Percentiles rank a stretch among this genome's conserved stretches.
phyloP scores from a whole-genome alignment of 148 eudicot genomes.

The Oxyria digyna region DNA sequence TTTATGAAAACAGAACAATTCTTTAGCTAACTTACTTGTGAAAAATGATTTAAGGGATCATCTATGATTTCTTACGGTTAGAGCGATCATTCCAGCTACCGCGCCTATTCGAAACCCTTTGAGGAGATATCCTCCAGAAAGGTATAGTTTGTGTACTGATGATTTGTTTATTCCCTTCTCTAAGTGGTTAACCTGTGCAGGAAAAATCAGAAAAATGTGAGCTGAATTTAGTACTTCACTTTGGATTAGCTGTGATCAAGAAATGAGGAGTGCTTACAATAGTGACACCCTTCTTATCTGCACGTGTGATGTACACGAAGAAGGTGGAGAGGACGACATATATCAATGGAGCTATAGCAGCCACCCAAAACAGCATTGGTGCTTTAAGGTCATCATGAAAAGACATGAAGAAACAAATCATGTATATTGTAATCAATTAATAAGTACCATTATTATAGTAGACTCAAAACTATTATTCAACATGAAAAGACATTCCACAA shows the following conservation, averaged over 20 bases:
- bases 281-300: conserved; percentile 56
- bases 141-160: conserved; percentile 36
- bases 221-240: background rate
- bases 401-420: too few relatives aligned
- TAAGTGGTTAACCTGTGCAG: conserved; percentile 50
- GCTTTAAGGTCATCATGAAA: too few relatives aligned
- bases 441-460: background rate
- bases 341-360: conserved; percentile 77
- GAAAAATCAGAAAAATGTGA: background rate
- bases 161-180: conserved; percentile 56
- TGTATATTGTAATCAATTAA: too few relatives aligned
- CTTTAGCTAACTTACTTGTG: background rate
- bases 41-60: background rate
- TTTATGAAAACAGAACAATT: background rate
- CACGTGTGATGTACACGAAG: conserved; percentile 51
- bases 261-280: conserved; percentile 33
- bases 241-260: background rate
- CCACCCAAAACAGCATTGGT: conserved; percentile 72
- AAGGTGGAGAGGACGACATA: conserved; percentile 67
- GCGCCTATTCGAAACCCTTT: conserved; percentile 63
- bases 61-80: conserved; percentile 43
- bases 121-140: conserved; percentile 35
- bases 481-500: background rate
- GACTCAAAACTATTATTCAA: background rate
- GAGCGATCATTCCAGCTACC: conserved; percentile 56